Base-by-base conservation (phyloP, 2,329 filamentous ascomycete species). In the Penicillium sp. region DNA sequence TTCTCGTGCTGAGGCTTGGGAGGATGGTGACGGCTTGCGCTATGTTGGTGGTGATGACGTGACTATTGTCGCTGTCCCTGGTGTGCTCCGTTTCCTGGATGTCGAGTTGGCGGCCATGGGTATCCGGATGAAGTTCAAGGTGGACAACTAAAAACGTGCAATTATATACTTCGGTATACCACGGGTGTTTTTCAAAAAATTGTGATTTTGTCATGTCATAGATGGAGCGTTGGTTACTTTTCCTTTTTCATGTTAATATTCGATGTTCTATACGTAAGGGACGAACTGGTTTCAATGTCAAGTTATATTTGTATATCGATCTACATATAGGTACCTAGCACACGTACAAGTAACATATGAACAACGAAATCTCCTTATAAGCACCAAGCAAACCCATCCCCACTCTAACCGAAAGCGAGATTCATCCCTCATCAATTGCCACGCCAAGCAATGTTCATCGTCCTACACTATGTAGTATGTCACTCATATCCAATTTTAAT, bases 61-160 rank as follows among this genome's bases (percentile, higher is more conserved):
- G 3, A 94, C 92, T 3, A 81, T 94, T 62, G 91, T 99, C 33
- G 92, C 92, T 51, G 90, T 99, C 15, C 94, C 94, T 0, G 93
- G 92, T 60, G 94, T 96, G 52, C 78, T 99, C 73, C 91, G 90
- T 76, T 97, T 89, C 78, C 77, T 99, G 63, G 94, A 99, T 76
- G 92, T 96, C 20, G 94, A 99, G 76, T 79, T 99, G 66, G 90
- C 92, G 33, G 92, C 92, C 53, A 99, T 99, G 94, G 94, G 94
- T 51, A 88, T 99, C 51, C 89, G 92, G 77, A 85, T 99, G 77
- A 96, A 91, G 81, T 97, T 96, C 72, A 88, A 88, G 73, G 89
- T 97, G 43, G 79, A 80, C 58, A 75, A 77, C 62, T 76, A 69
- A 56, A 37, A 43, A 40, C 11, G 37, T 40, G 37, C 18, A 40